These are phyloP conservation scores for Colletotrichum lini DNA, from an alignment of 2,329 filamentous ascomycete species.

Conservation along the genomic window DNA sequence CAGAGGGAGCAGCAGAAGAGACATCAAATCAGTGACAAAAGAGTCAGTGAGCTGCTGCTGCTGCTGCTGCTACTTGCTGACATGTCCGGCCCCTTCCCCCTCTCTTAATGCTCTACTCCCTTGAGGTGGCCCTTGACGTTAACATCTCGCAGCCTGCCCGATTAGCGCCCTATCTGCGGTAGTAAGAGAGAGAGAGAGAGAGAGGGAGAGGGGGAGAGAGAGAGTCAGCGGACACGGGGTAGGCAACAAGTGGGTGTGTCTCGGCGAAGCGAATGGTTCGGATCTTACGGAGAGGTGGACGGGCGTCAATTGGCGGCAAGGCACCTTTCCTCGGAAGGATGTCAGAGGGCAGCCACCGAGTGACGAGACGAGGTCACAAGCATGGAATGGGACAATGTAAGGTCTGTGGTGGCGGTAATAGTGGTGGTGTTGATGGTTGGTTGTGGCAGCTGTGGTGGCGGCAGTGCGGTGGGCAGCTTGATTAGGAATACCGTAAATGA, in stretches of 20 bases:
- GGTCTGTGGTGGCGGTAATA: conserved; percentile 10
- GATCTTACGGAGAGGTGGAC: conserved; percentile 22
- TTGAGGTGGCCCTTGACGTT: not conserved
- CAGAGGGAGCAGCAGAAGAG: conserved; percentile 5
- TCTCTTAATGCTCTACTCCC: not conserved
- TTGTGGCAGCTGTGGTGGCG: conserved; percentile 6
- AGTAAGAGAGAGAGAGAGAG: not conserved
- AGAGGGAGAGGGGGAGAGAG: not conserved
- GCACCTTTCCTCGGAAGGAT: conserved; percentile 14
- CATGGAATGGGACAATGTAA: conserved; percentile 1
- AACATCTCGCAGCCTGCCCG: conserved; percentile 9
- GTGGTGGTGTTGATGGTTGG: conserved; percentile 1
- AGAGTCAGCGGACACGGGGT: conserved; percentile 26
- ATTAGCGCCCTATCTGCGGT: not conserved
- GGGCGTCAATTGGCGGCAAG: conserved; percentile 32
- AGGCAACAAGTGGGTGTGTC: conserved; percentile 27
- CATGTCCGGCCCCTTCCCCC: not conserved
- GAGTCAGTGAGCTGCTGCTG: conserved; percentile 16
- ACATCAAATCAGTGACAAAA: not conserved
- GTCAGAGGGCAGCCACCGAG: conserved; percentile 11
- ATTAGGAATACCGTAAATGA: not conserved
- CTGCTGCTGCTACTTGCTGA: no score
- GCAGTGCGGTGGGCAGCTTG: no score
- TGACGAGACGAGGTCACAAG: conserved; percentile 37
- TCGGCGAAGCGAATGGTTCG: conserved; percentile 22